phyloP scores from a whole-genome alignment of 2,329 filamentous ascomycete species.

The Fusarium camptoceras region DNA sequence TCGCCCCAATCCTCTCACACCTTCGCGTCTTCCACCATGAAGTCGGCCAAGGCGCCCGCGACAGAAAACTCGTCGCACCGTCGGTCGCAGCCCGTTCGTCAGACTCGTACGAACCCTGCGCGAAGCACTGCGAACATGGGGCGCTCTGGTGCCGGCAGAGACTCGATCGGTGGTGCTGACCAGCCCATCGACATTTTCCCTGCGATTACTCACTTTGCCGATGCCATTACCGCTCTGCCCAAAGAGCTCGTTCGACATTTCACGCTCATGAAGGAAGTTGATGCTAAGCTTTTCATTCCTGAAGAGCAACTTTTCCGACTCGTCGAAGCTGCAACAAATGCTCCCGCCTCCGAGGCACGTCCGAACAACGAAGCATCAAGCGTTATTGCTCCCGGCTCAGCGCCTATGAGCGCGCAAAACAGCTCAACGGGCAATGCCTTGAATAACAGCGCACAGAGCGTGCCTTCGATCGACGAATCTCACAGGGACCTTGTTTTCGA shows the following conservation, averaged over 20 bases:
- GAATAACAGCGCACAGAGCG: slow-evolving; percentile 53
- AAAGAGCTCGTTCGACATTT: slow-evolving; percentile 97
- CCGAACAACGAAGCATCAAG: slow-evolving; percentile 58
- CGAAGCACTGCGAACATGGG: slow-evolving; percentile 63
- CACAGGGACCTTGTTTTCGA: slow-evolving; percentile 62
- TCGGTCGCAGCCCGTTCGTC: slow-evolving; percentile 72
- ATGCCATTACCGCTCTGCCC: slow-evolving; percentile 90
- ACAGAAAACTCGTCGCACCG: slow-evolving; percentile 62
- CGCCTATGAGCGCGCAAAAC: slow-evolving; percentile 63
- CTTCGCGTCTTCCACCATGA: slow-evolving; percentile 58
- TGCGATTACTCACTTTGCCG: slow-evolving; percentile 81
- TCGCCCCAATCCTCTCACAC: slow-evolving; percentile 30
- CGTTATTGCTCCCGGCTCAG: slow-evolving; percentile 57
- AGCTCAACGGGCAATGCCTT: slow-evolving; percentile 57
- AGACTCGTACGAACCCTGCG: slow-evolving; percentile 73
- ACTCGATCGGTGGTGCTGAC: slow-evolving; percentile 61
- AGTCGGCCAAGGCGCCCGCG: slow-evolving; percentile 63
- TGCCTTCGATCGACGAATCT: slow-evolving; percentile 58
- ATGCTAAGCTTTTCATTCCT: slow-evolving; percentile 92
- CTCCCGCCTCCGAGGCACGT: slow-evolving; percentile 60
- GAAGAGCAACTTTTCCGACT: slow-evolving; percentile 85
- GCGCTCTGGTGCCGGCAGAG: slow-evolving; percentile 58
- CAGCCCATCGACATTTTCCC: slow-evolving; percentile 76
- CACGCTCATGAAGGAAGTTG: slow-evolving; percentile 95
- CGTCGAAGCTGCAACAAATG: slow-evolving; percentile 71